Base-by-base conservation (phyloP, 2,329 filamentous ascomycete genomes). In the Didymella arachidicola region DNA sequence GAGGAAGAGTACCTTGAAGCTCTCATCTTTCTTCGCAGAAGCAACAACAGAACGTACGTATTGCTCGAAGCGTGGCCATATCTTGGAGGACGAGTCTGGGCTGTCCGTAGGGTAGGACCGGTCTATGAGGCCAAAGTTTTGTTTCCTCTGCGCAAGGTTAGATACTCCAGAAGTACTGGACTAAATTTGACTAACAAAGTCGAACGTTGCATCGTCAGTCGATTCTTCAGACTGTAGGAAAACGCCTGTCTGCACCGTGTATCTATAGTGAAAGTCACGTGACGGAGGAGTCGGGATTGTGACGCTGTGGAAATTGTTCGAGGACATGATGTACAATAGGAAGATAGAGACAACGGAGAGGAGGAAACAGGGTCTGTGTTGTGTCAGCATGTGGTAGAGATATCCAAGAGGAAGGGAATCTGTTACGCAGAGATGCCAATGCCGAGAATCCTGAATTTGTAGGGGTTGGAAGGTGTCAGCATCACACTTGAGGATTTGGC, bases 1-100 rank as follows among this genome's bases (percentile, higher is more conserved):
- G 68, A 90, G 80, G 72, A 88, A 88, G 22, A 92, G 72, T 7
- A 92, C 80, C 74, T 91, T 91, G 78, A 88, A 89, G 14, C 79
- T 76, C 5, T 81, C 80, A 27, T 78, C 79, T 2, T 75, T 69
- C n/a, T 65, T 66, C 1, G 72, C 72, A 1, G 79, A 72, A 4
- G 71, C 62, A 71, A 87, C 86, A 22, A 90, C 71, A 26, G 79
- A 73, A 16, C 79, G 65, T 7, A 90, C 80, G 62, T 86, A 85
- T 45, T 80, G 70, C 52, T 80, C 79, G 64, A 91, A 89, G n/a
- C 84, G 81, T 70, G 84, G 76, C 88, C 88, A 91, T 65, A 81
- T 80, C 62, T 72, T 65, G 14, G 74, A 69, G 2, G 76, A 63
- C 25, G 71, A 68, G 45, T 80, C 73, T 57, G 77, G 22, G 14